Base-by-base conservation (phyloP, 139 green algal genomes). In the Coelastrella sp. region DNA sequence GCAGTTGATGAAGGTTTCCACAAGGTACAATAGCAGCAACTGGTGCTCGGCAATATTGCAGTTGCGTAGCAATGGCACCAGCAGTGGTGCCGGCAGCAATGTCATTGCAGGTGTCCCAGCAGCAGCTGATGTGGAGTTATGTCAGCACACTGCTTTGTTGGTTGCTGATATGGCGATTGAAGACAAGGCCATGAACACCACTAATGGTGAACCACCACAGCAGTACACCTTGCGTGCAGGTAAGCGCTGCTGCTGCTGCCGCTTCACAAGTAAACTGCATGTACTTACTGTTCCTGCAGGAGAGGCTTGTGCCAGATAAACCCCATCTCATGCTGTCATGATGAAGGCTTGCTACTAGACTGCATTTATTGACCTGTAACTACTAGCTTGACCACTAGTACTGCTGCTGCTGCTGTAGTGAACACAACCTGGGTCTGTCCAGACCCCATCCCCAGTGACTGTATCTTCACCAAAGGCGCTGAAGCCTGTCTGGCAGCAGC, bases 1-100 rank as follows among this genome's bases (percentile, higher is more conserved):
- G 73, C 48, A 67, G 71, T 41, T 41, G 32, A 6, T 81, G 17
- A 30, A 48, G 48, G 32, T 67, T 5, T 68, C 34, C 2, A 38
- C 59, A 27, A 7, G 27, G 21, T 41, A 43, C 50, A 21, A 57
- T 11, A 51, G 73, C 50, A 35, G 17, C 50, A 68, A 66, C 50
- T 81, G 73, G 48, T 81, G 73, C 37, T 13, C 19, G 5, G 73
- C 48, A 53, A n/a, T n/a, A n/a, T n/a, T n/a, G n/a, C n/a, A n/a
- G n/a, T n/a, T n/a, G n/a, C n/a, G n/a, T n/a, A n/a, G n/a, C n/a
- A n/a, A n/a, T n/a, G n/a, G 50, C 48, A 48, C 17, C 73, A 25
- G 27, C 48, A 50, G 9, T 21, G 17, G 17, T 21, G 48, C 48
- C 32, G 5, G 30, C 48, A 45, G 48, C 73, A 68, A 50, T 41